Evolutionary conservation across 2,329 filamentous ascomycete genomes (phyloP), one percentile per base, ranked within the genome.

Genomic region (Sporothrix mexicana): DNA sequence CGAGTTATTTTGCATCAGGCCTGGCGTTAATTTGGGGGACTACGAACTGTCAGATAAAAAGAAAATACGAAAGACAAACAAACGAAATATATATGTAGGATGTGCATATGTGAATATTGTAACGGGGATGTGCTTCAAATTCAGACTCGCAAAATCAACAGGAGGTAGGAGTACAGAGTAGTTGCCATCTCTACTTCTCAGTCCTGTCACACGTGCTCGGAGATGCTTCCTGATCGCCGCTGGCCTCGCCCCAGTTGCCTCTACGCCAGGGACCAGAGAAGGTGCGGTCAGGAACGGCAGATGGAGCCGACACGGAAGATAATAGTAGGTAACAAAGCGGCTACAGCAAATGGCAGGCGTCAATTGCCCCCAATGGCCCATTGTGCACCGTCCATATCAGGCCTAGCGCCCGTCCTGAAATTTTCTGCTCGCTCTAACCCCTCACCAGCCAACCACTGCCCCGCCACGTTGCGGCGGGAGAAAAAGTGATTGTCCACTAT

Each of bases 361-460:
- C 55, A 66, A 70, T 25, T 15, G 41, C 20, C 43, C 20, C n/a
- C 25, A 43, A 20, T 41, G 36, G 15, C 49, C 47, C 25, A 41
- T 49, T 66, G 59, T 62, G 12, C 17, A 17, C 25, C 7, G 12
- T 62, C 72, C 49, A 30, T 41, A 53, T 74, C 6, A 1, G 67
- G 73, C 0, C 51, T 72, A 74, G 73, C 67, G 51, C 45, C 1
- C 70, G 70, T 71, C 73, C 73, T 74, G 73, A 74, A 74, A 70
- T 72, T 74, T 74, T 74, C 70, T 72, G 49, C 59, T 57, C 41
- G 13, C 64, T 25, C 59, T 69, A 69, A 74, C 73, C 73, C 73
- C 73, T 74, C 73, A 70, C 70, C 70, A 74, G 43, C 71, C 70
- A 62, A 64, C 57, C 67, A 36, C 30, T 49, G 59, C 73, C 73